Base-by-base conservation (phyloP, 169 alveolate genomes). In the Babesia sp. region DNA sequence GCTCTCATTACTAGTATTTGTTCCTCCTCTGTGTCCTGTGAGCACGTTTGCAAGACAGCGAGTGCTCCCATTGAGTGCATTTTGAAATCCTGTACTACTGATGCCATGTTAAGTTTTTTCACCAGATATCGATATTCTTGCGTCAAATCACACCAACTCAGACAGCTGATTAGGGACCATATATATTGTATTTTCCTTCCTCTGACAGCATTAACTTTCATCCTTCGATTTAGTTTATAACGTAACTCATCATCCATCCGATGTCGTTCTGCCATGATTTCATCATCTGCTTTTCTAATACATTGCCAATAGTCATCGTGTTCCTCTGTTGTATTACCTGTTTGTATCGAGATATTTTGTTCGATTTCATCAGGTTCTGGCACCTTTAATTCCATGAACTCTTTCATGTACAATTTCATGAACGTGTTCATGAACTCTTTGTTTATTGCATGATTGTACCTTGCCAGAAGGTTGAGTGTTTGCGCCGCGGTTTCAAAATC, bases 341-440 rank as follows among this genome's bases (percentile, higher is more conserved):
- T 8, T 28, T 48, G 33, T 8, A 48, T 14, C 12, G 56, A 18
- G 12, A 48, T 48, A 48, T 48, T 48, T 18, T 12, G 33, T 48
- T 48, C 33, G 12, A 58, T 53, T 12, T 42, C 51, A 14, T 22
- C 29, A 22, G 7, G 28, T 5, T 24, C 60, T 57, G 56, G 53
- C 18, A 54, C 69, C 53, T 39, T 29, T 41, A 60, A 33, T 12
- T 60, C 20, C 54, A 60, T 37, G 26, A 29, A 39, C 16, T 60
- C 71, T 14, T 50, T 58, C 44, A 12, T 46, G 79, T 76, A 76
- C 1, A 64, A 33, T 44, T 51, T 44, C 60, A 76, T 69, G 48
- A 67, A 76, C 26, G 54, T 20, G 29, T 36, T 46, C 80, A 76
- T 68, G 36, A 76, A 50, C 22, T 46, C 57, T 5, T 66, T 41